Conservation (phyloP, 805 yeast species). For the Cyberlindnera mycetangii region DNA sequence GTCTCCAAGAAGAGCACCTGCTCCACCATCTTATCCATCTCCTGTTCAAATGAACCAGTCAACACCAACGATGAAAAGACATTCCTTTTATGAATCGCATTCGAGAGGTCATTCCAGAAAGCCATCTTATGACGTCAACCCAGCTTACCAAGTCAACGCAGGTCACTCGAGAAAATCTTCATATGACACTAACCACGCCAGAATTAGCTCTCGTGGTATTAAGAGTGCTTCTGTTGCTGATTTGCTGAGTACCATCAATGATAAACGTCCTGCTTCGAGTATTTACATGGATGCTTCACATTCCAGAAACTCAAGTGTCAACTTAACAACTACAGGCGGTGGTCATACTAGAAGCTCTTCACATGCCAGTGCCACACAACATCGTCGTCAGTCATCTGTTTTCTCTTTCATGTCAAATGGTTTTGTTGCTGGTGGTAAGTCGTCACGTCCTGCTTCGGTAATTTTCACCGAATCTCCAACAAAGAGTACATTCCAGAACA, state of each 20-base stretch:
- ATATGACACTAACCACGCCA: constrained; percentile 22
- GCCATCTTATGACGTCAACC: constrained; percentile 28
- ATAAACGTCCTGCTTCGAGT: constrained; percentile 45
- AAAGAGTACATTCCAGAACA: constrained; percentile 11
- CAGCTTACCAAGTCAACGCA: constrained; percentile 10
- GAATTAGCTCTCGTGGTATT: constrained; percentile 17
- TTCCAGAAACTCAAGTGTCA: constrained; percentile 34
- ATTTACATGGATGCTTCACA: constrained; percentile 43
- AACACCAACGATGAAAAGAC: constrained; percentile 22
- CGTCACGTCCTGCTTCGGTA: constrained; percentile 18
- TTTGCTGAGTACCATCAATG: constrained; percentile 30
- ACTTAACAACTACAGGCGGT: constrained; percentile 19
- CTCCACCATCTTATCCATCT: constrained; percentile 54
- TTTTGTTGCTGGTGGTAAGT: constrained; percentile 7
- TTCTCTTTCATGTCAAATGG: constrained; percentile 43
- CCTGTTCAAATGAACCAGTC: constrained; percentile 34
- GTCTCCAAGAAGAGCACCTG: constrained; percentile 74
- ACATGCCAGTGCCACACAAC: constrained; percentile 37
- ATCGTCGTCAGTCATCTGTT: constrained; percentile 60
- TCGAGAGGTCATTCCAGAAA: constrained; percentile 28
- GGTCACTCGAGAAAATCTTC: constrained; percentile 30
- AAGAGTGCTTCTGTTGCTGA: constrained; percentile 29
- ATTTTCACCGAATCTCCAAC: constrained; percentile 14
- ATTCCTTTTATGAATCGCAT: constrained; percentile 26
- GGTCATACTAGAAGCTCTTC: constrained; percentile 44